Evolutionary conservation across 768 basidiomycete genomes (phyloP).

Genomic region (Rhizopogon rudus): DNA sequence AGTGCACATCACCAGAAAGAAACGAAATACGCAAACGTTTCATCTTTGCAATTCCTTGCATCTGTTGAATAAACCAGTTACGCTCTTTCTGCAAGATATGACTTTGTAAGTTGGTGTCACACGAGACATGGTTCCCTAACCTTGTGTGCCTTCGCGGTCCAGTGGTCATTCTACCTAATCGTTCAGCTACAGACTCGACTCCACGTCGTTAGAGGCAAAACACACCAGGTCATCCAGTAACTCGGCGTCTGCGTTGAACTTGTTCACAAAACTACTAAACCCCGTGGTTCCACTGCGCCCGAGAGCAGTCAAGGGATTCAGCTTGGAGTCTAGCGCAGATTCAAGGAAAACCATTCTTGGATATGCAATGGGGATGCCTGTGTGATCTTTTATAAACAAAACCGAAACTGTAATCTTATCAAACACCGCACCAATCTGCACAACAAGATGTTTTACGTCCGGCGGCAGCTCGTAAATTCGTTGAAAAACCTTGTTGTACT

Average conservation of each 20-base stretch:
- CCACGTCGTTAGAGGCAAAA: conserved; percentile 1
- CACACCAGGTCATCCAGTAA: conserved; percentile 85
- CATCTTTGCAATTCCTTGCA: conserved; percentile 65
- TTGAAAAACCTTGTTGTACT: conserved; percentile 73
- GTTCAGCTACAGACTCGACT: neutral
- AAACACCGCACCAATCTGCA: conserved; percentile 61
- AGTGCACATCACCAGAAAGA: conserved; percentile 91
- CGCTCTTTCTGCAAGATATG: conserved; percentile 67
- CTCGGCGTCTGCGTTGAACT: conserved; percentile 91
- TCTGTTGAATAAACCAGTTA: conserved; percentile 78
- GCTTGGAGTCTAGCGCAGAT: conserved; percentile 67
- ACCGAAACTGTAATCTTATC: neutral
- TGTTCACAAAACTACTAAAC: conserved; percentile 77
- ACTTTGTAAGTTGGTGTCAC: neutral
- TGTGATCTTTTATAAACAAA: neutral
- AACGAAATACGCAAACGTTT: conserved; percentile 76
- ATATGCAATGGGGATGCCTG: conserved; percentile 82
- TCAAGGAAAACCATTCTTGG: conserved; percentile 92
- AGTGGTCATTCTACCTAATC: conserved; percentile 72
- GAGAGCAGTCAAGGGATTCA: conserved; percentile 79
- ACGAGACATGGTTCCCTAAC: conserved; percentile 27
- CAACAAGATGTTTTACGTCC: conserved; percentile 73
- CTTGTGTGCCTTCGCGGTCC: conserved; percentile 82
- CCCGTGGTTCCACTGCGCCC: conserved; percentile 64
- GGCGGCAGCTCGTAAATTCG: conserved; percentile 56